Evolutionary conservation across 345 rosid genomes (phyloP), one percentile per base, ranked within the genome.

Genomic region (Carallia pectinifolia): DNA sequence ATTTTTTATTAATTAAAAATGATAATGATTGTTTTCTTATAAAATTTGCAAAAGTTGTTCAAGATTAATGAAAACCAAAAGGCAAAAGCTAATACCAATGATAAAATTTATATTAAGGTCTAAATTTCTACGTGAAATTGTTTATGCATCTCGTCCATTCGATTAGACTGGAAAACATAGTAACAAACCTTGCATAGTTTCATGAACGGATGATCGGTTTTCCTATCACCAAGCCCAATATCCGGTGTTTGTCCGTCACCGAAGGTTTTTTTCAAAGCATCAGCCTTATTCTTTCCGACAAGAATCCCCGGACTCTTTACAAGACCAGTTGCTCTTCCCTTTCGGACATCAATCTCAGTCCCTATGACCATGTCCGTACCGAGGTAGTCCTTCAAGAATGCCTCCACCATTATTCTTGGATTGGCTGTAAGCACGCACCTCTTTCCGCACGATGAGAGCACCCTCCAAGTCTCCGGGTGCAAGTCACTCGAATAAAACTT

Each of bases 391-490:
- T 81, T 88, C 68, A 89, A 74, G 53, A 84, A 84, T 40, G 82
- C 69, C 85, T 89, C 93, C 47, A 86, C 96, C 96, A 89, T 88
- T 38, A 87, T 54, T 68, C 87, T 70, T 0, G 95, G 97, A 72
- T 83, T 91, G 8, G 85, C 89, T 4, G 96, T 88, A 19, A 89
- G 81, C 23, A 91, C 84, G 36, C 79, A 81, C 15, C 76, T 66
- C 65, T 66, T 85, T 71, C 87, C 79, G 17, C 81, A 84, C 1
- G 90, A 77, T 2, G 85, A 79, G 61, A 86, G 80, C 71, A 85
- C 89, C 53, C 76, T 72, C 92, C 89, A 89, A 0, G 85, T 64
- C 68, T 85, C 87, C 30, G 87, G 80, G 77, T 83, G 88, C 61
- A 91, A 67, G 68, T 91, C 92, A 0, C 75, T 52, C 18, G 89